A percentile compares a stretch with the other conserved stretches of the same genome.
Evolutionary conservation across 169 alveolate species (phyloP).

Genomic region (Miamiensis avidus): DNA sequence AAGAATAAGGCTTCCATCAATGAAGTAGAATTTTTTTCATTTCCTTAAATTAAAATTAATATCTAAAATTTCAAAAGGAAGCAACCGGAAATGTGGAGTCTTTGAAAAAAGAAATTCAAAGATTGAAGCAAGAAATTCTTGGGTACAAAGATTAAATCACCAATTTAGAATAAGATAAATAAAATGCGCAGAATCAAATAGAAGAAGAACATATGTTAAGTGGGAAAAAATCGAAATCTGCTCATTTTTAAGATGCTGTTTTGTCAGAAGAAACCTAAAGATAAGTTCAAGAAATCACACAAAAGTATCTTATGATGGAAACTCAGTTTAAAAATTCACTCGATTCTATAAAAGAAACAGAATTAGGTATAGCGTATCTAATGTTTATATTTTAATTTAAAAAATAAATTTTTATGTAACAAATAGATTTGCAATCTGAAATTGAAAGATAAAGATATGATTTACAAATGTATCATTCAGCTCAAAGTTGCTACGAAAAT

Average conservation of each 20-base stretch:
- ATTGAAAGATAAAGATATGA: background rate
- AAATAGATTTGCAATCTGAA: background rate
- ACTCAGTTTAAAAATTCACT: background rate
- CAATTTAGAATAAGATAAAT: background rate
- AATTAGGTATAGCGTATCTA: background rate
- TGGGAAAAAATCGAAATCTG: too few species aligned
- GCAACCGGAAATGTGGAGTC: conserved; percentile 50
- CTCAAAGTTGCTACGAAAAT: background rate
- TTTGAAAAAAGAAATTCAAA: conserved; percentile 60
- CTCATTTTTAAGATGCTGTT: background rate
- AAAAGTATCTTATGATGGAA: background rate
- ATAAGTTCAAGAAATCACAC: background rate
- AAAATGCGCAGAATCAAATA: background rate
- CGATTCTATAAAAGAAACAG: background rate
- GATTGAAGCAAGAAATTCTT: conserved; percentile 64
- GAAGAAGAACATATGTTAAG: background rate
- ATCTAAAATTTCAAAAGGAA: conserved; percentile 25
- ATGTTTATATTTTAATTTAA: too few species aligned
- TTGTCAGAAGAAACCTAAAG: background rate
- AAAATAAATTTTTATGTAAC: too few species aligned
- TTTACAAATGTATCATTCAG: background rate
- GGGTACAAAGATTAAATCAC: conserved; percentile 6
- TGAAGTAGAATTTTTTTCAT: conserved; percentile 50
- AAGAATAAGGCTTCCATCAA: conserved; percentile 72
- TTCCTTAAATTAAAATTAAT: conserved; percentile 2